phyloP scores from a whole-genome alignment of 495 filamentous ascomycete species.

The Penicillium dipodomyicola region DNA sequence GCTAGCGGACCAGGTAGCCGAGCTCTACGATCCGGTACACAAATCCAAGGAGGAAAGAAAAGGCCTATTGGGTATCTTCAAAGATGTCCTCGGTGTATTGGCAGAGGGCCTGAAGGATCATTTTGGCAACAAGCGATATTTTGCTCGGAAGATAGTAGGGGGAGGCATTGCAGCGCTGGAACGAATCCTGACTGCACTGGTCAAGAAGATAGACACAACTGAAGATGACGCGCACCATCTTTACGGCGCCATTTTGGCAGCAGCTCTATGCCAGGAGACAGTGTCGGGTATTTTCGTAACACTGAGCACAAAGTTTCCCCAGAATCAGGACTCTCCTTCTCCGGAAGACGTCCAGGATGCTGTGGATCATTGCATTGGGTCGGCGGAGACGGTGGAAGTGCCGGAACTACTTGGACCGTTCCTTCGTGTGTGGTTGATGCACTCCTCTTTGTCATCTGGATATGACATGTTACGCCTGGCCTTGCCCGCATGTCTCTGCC shows the following conservation, averaged over 20 bases:
- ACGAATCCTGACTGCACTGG: conserved; percentile 60
- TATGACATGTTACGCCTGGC: conserved; percentile 33
- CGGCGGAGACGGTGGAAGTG: conserved; percentile 43
- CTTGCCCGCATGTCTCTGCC: conserved; percentile 41
- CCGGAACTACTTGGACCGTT: conserved; percentile 42
- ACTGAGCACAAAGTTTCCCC: conserved; percentile 29
- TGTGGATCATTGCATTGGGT: conserved; percentile 38
- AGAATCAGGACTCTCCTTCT: conserved; percentile 11
- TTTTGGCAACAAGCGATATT: conserved; percentile 83
- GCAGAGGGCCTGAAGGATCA: conserved; percentile 76
- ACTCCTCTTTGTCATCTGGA: conserved; percentile 27
- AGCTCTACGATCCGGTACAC: conserved; percentile 60
- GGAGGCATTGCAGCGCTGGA: conserved; percentile 78
- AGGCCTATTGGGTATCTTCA: conserved; percentile 65
- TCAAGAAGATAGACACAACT: conserved; percentile 47
- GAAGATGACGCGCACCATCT: conserved; percentile 68
- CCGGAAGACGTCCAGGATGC: conserved; percentile 27
- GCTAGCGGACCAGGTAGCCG: conserved; percentile 63
- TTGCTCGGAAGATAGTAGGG: conserved; percentile 66
- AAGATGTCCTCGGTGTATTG: conserved; percentile 66
- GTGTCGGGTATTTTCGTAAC: conserved; percentile 49
- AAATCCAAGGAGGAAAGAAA: conserved; percentile 57
- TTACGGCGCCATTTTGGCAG: conserved; percentile 81
- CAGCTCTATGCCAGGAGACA: conserved; percentile 74
- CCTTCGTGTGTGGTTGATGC: conserved; percentile 41